phyloP scores from a whole-genome alignment of 352 stramenopile species.

The Pythium myriotylum region DNA sequence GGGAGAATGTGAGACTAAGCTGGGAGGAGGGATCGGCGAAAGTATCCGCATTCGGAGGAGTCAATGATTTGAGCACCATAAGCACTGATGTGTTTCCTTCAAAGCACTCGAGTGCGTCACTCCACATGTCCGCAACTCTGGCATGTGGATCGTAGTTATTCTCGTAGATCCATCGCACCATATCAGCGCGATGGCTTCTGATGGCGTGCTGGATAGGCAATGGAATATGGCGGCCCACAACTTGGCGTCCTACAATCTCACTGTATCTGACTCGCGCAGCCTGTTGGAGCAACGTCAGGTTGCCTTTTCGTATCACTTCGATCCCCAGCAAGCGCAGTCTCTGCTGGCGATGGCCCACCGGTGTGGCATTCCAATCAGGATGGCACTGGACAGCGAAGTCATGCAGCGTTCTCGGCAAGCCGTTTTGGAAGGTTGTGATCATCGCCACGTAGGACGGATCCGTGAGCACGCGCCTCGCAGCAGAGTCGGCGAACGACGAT shows the following conservation, averaged over 20 bases:
- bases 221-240: conserved; percentile 7
- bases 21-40: conserved; percentile 2
- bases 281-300: conserved; percentile 14
- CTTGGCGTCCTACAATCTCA: conserved; percentile 10
- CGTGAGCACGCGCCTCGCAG: conserved; percentile 9
- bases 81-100: conserved; percentile 12
- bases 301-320: conserved; percentile 17
- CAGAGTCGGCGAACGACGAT: background rate
- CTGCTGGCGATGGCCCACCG: conserved; percentile 10
- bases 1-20: background rate
- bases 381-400: conserved; percentile 9
- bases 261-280: conserved; percentile 4
- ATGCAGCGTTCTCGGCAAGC: conserved; percentile 11
- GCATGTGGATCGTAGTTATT: conserved; percentile 5
- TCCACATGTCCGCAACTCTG: conserved; percentile 4
- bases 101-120: conserved; percentile 13
- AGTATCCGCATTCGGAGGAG: background rate
- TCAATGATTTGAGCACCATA: conserved; percentile 11
- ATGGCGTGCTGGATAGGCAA: conserved; percentile 23
- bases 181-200: conserved; percentile 7
- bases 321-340: conserved; percentile 13
- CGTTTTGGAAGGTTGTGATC: conserved; percentile 20
- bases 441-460: conserved; percentile 11
- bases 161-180: conserved; percentile 16
- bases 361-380: conserved; percentile 6